These are phyloP conservation scores for Geopyxis carbonaria DNA, from an alignment of 495 filamentous ascomycete genomes.

Conservation along the genomic window DNA sequence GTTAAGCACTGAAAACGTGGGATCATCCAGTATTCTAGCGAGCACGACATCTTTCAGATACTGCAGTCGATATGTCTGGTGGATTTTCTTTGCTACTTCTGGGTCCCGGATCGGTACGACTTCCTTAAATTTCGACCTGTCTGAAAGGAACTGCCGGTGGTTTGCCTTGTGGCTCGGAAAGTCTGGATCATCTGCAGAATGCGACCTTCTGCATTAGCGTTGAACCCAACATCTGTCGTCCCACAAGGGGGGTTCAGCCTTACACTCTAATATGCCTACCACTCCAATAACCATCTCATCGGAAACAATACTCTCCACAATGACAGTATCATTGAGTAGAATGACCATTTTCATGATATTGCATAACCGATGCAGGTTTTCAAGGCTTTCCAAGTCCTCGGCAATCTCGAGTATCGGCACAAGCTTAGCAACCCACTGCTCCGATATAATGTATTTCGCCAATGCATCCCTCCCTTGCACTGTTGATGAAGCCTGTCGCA, in stretches of 20 bases:
- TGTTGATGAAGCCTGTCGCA: conserved; percentile 56
- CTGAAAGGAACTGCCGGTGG: conserved; percentile 79
- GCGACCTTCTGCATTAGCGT: conserved; percentile 11
- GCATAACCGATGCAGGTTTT: conserved; percentile 78
- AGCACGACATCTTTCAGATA: conserved; percentile 98
- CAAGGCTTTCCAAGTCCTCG: conserved; percentile 74
- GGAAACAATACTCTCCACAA: conserved; percentile 83
- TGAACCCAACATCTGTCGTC: conserved; percentile 6
- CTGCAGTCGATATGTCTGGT: conserved; percentile 84
- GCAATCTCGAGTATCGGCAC: conserved; percentile 69
- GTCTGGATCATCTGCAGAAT: conserved; percentile 64
- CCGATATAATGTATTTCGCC: conserved; percentile 64
- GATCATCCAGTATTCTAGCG: conserved; percentile 88
- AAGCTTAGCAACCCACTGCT: conserved; percentile 77
- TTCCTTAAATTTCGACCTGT: conserved; percentile 83
- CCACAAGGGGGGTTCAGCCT: conserved; percentile 16
- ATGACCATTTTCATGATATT: conserved; percentile 96
- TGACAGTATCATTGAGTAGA: conserved; percentile 78
- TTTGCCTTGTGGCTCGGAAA: conserved; percentile 98
- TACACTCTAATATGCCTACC: conserved; percentile 88
- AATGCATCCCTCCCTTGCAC: conserved; percentile 71
- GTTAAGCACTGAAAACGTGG: conserved; percentile 93
- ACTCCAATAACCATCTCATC: conserved; percentile 82
- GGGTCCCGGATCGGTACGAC: conserved; percentile 80
- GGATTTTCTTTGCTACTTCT: conserved; percentile 73